Base-by-base conservation (phyloP, 2,329 filamentous ascomycete genomes). In the Fusarium phyllophilum region DNA sequence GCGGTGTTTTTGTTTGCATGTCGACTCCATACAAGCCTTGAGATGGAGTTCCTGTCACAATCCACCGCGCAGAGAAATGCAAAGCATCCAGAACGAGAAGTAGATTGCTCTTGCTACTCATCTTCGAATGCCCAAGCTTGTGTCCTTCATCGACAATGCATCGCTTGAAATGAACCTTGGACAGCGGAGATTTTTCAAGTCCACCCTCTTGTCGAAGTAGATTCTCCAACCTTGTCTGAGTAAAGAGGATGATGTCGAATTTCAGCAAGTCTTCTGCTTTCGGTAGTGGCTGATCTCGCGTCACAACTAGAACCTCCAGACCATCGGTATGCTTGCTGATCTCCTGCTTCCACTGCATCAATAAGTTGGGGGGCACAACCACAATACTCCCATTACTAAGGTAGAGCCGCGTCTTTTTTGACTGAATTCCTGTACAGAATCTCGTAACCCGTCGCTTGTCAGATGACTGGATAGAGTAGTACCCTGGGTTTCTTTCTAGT, bases 121-220 rank as follows among this genome's bases (percentile, higher is more conserved):
- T 81, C 6, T 83, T 87, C 2, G 89, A 89, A 42, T 93, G 92
- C 0, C 94, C 94, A 66, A 97, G 91, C 67, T 89, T 93, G 80
- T 98, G 95, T 0, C 96, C 96, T 85, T 98, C 96, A 73, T 98
- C 96, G 24, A 97, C 92, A 51, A 98, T 95, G 52, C 97, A 91
- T 4, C 96, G 89, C 77, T 97, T 92, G 88, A 96, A 97, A 75
- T 94, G 94, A 8, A 98, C 82, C 13, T 89, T 82, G 44, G 90
- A 90, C 24, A 98, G 82, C 0, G 92, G 89, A 4, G 90, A 93
- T 15, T 87, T 80, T 38, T 66, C 83, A 42, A 71, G 81, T 6
- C 72, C 78, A 36, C 69, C 77, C 12, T 72, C 75, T 57, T 76
- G 84, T 78, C 68, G 80, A 52, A 76, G 83, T 84, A 91, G 81